Evolutionary conservation across 345 rosid species (phyloP), one percentile per base, ranked within the genome.

Genomic region (Aquilaria yunnanensis): DNA sequence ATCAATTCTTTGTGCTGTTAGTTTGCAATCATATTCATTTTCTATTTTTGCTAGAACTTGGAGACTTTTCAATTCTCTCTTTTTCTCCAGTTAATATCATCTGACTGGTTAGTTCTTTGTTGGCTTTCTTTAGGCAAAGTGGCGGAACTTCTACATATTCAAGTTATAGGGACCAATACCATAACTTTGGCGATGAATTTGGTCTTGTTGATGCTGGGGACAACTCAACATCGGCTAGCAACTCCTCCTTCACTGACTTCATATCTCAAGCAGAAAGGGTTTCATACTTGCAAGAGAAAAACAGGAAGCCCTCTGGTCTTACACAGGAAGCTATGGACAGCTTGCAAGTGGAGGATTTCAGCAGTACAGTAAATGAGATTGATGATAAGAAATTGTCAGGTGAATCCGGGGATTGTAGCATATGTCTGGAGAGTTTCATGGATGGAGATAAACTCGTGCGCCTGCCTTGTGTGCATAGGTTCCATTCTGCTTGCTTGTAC

Each of bases 371-470:
- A 57, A 71, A 58, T 56, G 67, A 63, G 43, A 37, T 37, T 30
- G 43, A 33, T 0, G 78, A 72, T 62, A 64, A 47, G 60, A 64
- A 54, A 5, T 65, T 29, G 13, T 57, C 64, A 0, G 67, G 56
- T 48, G 68, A 59, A 47, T 80, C 78, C 9, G 53, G 43, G 43
- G 87, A 86, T 69, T 83, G 93, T 67, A 71, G 82, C 57, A 87
- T 90, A 64, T 87, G 97, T 81, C 84, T 90, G 14, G 97, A 90
- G 82, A 79, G 79, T 74, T 90, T 87, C 50, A 34, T 45, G 16
- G 84, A 71, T 43, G 92, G 85, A 6, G 96, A 87, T 51, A 65
- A 56, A 50, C 90, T 87, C 51, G 73, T 76, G 51, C 48, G 80
- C 23, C 72, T 87, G 43, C 85, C 92, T 0, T 87, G 92, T 56